Evolutionary conservation across 148 eudicot species (phyloP).

Genomic region (Silene conica): DNA sequence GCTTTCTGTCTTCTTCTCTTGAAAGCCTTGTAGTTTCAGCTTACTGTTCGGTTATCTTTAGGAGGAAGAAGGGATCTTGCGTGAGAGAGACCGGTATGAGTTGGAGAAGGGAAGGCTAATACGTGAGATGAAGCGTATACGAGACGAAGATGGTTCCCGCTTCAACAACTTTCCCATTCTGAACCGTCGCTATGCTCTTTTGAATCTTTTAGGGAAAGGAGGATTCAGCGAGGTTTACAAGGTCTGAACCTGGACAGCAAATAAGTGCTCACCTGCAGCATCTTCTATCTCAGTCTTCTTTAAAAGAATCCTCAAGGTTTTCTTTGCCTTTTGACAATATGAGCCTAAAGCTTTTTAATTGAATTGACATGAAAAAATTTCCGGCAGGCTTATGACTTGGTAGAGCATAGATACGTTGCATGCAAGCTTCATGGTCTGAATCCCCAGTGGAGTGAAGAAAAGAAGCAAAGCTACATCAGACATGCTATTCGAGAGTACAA

Average conservation of each 20-base stretch:
- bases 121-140: conserved; percentile 98
- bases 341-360: too few relatives aligned
- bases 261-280: conserved; percentile 3
- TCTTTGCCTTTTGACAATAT: too few relatives aligned
- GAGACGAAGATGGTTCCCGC: conserved; percentile 98
- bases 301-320: conserved; percentile 16
- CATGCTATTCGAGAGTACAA: conserved; percentile 98
- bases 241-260: conserved; percentile 38
- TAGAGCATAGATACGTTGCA: conserved; percentile 93
- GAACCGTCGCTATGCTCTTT: conserved; percentile 87
- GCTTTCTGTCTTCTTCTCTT: neutral
- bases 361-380: conserved; percentile 19
- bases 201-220: conserved; percentile 95
- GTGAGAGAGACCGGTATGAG: conserved; percentile 92
- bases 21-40: conserved; percentile 5
- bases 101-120: conserved; percentile 93
- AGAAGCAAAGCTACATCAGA: conserved; percentile 95
- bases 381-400: conserved; percentile 95
- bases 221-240: conserved; percentile 98
- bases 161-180: conserved; percentile 85
- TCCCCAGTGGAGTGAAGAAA: conserved; percentile 98
- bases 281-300: conserved; percentile 14
- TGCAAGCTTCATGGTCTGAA: conserved; percentile 97
- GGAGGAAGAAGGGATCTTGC: conserved; percentile 81
- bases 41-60: conserved; percentile 26